Evolutionary conservation across 257 asterid genomes (phyloP), one percentile per base, ranked within the genome.

Genomic region (Ilex asprella): DNA sequence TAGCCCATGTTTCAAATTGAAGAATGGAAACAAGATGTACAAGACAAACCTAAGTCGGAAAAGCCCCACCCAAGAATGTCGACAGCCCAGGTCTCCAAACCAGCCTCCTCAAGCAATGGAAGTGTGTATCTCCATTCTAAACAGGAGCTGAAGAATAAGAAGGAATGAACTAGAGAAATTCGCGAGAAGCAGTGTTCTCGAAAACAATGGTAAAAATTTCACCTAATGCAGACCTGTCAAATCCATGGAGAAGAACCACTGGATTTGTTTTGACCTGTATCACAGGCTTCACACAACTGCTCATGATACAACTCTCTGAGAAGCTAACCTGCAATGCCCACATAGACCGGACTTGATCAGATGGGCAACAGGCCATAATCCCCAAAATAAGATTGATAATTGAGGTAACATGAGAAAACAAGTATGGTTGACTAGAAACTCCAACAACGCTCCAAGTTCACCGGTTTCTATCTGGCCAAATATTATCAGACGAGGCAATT

Each of bases 11-110:
- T 58, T 63, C 46, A 13, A 30, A 46, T 46, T 43, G 47, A 16
- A 39, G 51, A 52, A 31, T 67, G 61, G 49, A 60, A 52, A 55
- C 54, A 35, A 60, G 69, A 56, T 35, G 51, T 67, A 53, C 29
- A 58, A 21, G 66, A 69, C 75, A 55, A 73, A 76, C 99, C 86
- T 74, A 89, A 78, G 75, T 92, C 96, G 41, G 96, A 84, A 79
- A 92, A 92, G 55, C 97, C 97, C 99, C 99, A 92, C 57, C 99
- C 99, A 57, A 92, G 83, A 70, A 89, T 76, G 67, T 92, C 99
- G 59, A 92, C 58, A 16, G 94, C 96, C 97, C 99, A 89, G 5
- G 89, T 72, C 70, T 92, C 96, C 15, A 80, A 65, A 11, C 95
- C 97, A 44, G 86, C 85, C 67, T 80, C 96, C 73, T 92, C 99